A percentile compares a stretch with the other conserved stretches of the same genome.
Evolutionary conservation across 495 filamentous ascomycete species (phyloP).

Genomic region (Physcia stellaris): DNA sequence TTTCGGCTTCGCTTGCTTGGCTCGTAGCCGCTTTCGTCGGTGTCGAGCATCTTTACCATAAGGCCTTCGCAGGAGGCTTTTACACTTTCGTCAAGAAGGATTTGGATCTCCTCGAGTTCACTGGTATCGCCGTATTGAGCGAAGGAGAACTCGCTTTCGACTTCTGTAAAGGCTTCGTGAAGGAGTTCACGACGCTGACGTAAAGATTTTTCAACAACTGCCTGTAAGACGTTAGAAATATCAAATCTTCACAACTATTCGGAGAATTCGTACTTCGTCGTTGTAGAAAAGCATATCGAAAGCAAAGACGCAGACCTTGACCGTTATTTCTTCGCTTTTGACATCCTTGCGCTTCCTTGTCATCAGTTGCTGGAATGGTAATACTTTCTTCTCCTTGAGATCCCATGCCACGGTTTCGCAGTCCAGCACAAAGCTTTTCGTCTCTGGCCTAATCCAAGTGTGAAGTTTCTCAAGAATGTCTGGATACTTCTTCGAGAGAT

Average conservation of each 20-base stretch:
- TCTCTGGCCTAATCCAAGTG: slow-evolving; percentile 77
- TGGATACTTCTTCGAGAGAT: slow-evolving; percentile 92
- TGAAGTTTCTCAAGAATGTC: slow-evolving; percentile 81
- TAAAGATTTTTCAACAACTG: slow-evolving; percentile 74
- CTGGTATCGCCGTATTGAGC: slow-evolving; percentile 79
- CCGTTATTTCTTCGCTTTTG: slow-evolving; percentile 89
- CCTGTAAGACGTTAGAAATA: slow-evolving; percentile 22
- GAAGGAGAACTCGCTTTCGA: slow-evolving; percentile 86
- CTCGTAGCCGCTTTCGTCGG: slow-evolving; percentile 80
- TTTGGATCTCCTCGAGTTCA: slow-evolving; percentile 84
- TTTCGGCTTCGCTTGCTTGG: slow-evolving; percentile 90
- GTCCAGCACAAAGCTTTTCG: slow-evolving; percentile 89
- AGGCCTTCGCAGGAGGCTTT: slow-evolving; percentile 92
- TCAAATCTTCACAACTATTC: too few relatives aligned
- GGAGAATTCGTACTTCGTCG: slow-evolving; percentile 47
- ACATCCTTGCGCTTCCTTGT: slow-evolving; percentile 96
- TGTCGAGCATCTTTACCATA: slow-evolving; percentile 99
- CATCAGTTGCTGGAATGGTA: slow-evolving; percentile 97
- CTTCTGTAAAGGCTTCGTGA: slow-evolving; percentile 52
- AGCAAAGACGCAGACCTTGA: slow-evolving; percentile 95
- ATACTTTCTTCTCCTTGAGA: slow-evolving; percentile 73
- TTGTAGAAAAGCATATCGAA: slow-evolving; percentile 93
- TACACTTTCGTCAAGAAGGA: slow-evolving; percentile 79
- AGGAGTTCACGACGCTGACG: slow-evolving; percentile 72
- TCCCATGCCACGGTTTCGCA: slow-evolving; percentile 99